These are phyloP conservation scores for Neurospora sp. DNA, from an alignment of 495 filamentous ascomycete genomes.

Conservation along the genomic window DNA sequence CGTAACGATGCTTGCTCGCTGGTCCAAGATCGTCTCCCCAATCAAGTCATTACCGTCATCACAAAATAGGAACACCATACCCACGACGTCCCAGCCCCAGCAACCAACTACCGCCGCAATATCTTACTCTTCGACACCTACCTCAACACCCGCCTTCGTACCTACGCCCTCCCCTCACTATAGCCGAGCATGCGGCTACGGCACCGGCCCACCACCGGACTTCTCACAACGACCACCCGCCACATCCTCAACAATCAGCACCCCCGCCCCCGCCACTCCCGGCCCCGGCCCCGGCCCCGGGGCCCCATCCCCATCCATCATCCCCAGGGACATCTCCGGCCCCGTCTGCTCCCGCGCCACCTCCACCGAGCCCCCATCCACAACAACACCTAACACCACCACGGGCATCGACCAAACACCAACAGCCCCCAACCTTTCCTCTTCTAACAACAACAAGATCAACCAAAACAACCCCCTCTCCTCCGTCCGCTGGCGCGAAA, in stretches of 20 bases:
- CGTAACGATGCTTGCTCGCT: conserved; percentile 22
- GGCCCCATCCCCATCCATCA: neutral
- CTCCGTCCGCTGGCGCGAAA: conserved; percentile 2
- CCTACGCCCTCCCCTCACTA: neutral
- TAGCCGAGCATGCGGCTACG: neutral
- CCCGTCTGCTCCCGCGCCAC: neutral
- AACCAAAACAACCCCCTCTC: neutral
- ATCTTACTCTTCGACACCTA: neutral
- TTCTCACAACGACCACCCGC: neutral
- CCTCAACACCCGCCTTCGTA: neutral
- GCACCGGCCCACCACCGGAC: neutral
- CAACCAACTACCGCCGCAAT: neutral
- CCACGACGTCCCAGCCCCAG: neutral
- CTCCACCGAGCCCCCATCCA: neutral
- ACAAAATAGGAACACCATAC: neutral
- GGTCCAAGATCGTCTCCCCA: neutral
- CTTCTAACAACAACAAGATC: neutral
- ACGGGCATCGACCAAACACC: neutral
- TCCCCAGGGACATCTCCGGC: neutral
- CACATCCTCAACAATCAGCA: neutral
- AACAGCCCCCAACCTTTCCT: neutral
- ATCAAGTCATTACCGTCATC: neutral
- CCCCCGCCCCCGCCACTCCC: neutral
- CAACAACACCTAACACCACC: neutral
- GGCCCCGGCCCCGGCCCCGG: neutral